Base-by-base conservation (phyloP, 2,329 filamentous ascomycete genomes). In the Fusarium subglutinans region DNA sequence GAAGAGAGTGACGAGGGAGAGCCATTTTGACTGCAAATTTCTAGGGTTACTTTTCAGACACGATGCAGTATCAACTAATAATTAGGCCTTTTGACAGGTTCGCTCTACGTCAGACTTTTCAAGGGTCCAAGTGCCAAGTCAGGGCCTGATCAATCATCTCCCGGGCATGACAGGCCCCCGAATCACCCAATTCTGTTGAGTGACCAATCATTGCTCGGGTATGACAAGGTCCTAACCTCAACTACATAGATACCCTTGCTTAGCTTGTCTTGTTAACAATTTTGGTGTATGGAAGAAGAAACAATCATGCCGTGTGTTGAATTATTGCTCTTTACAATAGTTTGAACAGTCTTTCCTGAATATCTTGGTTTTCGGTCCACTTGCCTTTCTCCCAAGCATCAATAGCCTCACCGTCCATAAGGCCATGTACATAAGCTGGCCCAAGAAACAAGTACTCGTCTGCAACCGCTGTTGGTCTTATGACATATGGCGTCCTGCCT, bases 251-350 rank as follows among this genome's bases (percentile, higher is more conserved):
- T 18, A 9, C 17, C 35, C 35, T 37, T 18, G 15, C 35, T 17
- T 37, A 37, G 20, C 35, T 14, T 54, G 10, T 18, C n/a, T 38
- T 33, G 13, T 47, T 47, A 15, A 9, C 6, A 47, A 28, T 15
- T 9, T 45, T 14, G 8, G 12, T 20, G 17, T 11, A 8, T 22
- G 13, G 26, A 15, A 47, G 15, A 4, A 7, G 26, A 8, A 28
- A 1, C 28, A 48, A 22, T 2, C 3, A 1, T 11, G 26, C 2
- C 18, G 9, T 26, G 5, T 26, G 17, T 26, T 12, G 3, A 7
- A 37, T 22, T 6, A 22, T 12, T 22, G 1, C 24, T 10, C 35
- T 22, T 45, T 6, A 47, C 30, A 47, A 24, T 5, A 57, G 18
- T 5, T n/a, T 59, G 11, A 59, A 59, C 10, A 51, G 3, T 13